A percentile compares a stretch with the other conserved stretches of the same genome.
Conservation (phyloP, 441 rosid species). For the Croton laevigatus region DNA sequence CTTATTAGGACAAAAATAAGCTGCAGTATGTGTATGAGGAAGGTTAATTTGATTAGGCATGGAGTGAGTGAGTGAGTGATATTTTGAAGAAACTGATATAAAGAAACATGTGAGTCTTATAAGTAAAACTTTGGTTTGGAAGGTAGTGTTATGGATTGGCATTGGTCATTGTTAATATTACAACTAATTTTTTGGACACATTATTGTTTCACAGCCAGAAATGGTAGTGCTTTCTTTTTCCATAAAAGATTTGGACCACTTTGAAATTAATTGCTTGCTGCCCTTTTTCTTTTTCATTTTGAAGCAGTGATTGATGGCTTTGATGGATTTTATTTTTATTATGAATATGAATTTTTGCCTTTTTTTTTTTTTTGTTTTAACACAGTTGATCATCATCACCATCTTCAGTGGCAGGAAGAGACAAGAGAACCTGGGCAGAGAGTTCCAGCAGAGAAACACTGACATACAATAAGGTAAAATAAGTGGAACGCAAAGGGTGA, state of each 20-base stretch:
- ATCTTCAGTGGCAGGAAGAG: constrained; percentile 30
- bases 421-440: constrained; percentile 45
- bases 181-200: constrained; percentile 22
- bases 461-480: constrained; percentile 22
- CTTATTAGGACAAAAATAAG: constrained; percentile 12
- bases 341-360: not conserved
- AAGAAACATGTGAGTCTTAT: constrained; percentile 16
- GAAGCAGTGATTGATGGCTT: not conserved
- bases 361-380: constrained; percentile 1
- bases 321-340: constrained; percentile 8
- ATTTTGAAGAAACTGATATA: constrained; percentile 8
- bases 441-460: constrained; percentile 34
- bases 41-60: too few relatives aligned
- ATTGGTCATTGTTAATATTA: constrained; percentile 5
- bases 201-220: constrained; percentile 19
- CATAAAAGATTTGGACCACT: constrained; percentile 38
- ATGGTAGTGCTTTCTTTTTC: constrained; percentile 19
- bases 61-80: too few relatives aligned
- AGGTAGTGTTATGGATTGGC: constrained; percentile 2
- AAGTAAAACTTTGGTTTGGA: not conserved
- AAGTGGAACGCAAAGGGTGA: too few relatives aligned
- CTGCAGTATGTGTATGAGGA: too few relatives aligned
- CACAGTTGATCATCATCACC: constrained; percentile 14
- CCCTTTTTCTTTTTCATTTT: not conserved
- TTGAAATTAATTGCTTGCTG: constrained; percentile 11